Base-by-base conservation (phyloP, 768 basidiomycete species). In the Hygrocybe punicea region DNA sequence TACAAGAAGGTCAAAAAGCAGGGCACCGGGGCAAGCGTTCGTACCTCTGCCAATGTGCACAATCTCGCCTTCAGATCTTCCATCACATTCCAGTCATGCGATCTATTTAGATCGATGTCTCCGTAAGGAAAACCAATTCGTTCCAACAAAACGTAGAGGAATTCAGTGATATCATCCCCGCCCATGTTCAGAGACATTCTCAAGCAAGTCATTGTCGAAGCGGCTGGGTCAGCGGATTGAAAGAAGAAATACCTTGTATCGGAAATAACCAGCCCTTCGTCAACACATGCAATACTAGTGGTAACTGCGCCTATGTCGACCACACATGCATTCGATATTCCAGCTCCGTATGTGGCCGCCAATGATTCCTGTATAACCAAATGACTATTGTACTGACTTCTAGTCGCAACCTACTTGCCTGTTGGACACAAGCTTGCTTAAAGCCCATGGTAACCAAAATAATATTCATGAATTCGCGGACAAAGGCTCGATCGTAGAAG, bases 161-260 rank as follows among this genome's bases (percentile, higher is more conserved):
- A 92, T 60, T 90, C 86, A 3, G 96, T 97, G 66, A 99, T 87
- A 72, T 97, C 97, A 69, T 98, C 90, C 13, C 96, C 94, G 17
- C 93, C 97, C 72, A 92, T 89, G 63, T 86, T 87, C 47, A 98
- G 78, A 23, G 81, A 78, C 76, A 95, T 85, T 61, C 96, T 84
- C 58, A 40, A 39, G 25, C 9, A 45, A 46, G 37, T 17, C 35
- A 16, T 47, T 53, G 60, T 37, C 48, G 16, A 53, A 40, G 48
- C 57, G 57, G 58, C 59, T 51, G 16, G 33, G 51, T 37, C 6
- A 25, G 17, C 23, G 8, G 17, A 47, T 37, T 33, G 19, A 35
- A 60, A 29, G 33, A 36, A 25, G 17, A 13, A 74, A 44, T 64
- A 91, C 94, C 95, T 82, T 2, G 93, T 93, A 63, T 99, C 97